phyloP scores from a whole-genome alignment of 768 basidiomycete species.

The Kwoniella mangroviensis region DNA sequence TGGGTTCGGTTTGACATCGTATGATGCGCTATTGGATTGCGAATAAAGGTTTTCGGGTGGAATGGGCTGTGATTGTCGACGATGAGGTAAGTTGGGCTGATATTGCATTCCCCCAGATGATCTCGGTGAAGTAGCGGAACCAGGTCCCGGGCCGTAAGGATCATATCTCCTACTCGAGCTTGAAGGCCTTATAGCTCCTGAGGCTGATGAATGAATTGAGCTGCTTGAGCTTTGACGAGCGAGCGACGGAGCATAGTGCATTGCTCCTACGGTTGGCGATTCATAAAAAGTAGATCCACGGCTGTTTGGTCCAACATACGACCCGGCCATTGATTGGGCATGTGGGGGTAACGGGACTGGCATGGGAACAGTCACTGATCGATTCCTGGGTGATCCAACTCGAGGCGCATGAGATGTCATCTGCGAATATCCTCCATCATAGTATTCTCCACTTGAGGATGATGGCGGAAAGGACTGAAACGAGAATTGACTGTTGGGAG shows the following conservation, averaged over 20 bases:
- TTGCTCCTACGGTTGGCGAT: constrained; percentile 6
- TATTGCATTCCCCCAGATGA: constrained; percentile 6
- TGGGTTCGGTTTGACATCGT: constrained; percentile 28
- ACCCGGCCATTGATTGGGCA: constrained; percentile 9
- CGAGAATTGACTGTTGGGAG: constrained; percentile 16
- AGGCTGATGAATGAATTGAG: constrained; percentile 16
- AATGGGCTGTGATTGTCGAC: constrained; percentile 23
- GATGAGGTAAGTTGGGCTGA: constrained; percentile 1
- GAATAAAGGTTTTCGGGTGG: constrained; percentile 19
- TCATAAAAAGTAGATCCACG: constrained; percentile 25
- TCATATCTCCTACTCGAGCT: constrained; percentile 32
- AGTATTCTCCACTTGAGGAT: constrained; percentile 14
- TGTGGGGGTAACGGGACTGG: constrained; percentile 26
- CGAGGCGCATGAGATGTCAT: constrained; percentile 21
- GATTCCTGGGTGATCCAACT: constrained; percentile 17
- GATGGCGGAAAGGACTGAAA: constrained; percentile 23
- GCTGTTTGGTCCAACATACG: constrained; percentile 17
- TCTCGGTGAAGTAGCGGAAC: constrained; percentile 16
- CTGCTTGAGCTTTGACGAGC: constrained; percentile 28
- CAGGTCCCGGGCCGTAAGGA: constrained; percentile 26
- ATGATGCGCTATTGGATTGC: constrained; percentile 6
- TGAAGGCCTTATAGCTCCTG: constrained; percentile 24
- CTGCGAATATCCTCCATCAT: constrained; percentile 17
- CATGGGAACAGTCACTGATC: constrained; percentile 34
- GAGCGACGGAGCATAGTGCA: constrained; percentile 23